Conservation (phyloP, 2,329 filamentous ascomycete species). For the Nemania serpens region DNA sequence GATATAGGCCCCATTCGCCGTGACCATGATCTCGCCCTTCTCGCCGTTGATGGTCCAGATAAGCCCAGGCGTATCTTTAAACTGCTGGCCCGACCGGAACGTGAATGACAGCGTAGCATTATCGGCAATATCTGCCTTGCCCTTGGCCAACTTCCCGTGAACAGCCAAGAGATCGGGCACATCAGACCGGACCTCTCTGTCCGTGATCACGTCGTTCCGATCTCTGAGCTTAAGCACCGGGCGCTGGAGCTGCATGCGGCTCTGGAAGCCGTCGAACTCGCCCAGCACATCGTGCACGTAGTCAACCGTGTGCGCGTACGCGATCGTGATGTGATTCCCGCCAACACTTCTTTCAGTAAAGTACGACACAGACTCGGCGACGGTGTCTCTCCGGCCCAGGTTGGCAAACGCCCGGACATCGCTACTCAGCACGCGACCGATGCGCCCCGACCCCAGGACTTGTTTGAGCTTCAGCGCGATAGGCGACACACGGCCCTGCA, state of each 20-base stretch:
- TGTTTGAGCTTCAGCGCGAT: constrained; percentile 49
- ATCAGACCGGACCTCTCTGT: constrained; percentile 42
- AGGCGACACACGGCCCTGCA: constrained; percentile 57
- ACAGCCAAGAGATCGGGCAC: constrained; percentile 52
- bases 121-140: constrained; percentile 31
- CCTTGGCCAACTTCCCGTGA: constrained; percentile 44
- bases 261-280: constrained; percentile 46
- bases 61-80: constrained; percentile 51
- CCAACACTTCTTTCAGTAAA: constrained; percentile 51
- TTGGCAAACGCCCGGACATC: constrained; percentile 49
- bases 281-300: constrained; percentile 52
- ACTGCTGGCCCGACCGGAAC: constrained; percentile 54
- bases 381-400: constrained; percentile 39
- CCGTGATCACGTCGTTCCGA: constrained; percentile 37
- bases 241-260: constrained; percentile 52
- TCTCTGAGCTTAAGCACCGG: constrained; percentile 46
- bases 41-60: constrained; percentile 58
- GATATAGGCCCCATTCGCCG: constrained; percentile 34
- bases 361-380: constrained; percentile 49
- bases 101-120: constrained; percentile 51
- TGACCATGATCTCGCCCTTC: constrained; percentile 54
- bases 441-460: constrained; percentile 49
- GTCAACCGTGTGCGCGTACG: constrained; percentile 46
- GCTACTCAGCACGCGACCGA: constrained; percentile 59
- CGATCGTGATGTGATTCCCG: constrained; percentile 34